phyloP scores from a whole-genome alignment of 2,329 filamentous ascomycete genomes.

The Diaporthe australafricana region DNA sequence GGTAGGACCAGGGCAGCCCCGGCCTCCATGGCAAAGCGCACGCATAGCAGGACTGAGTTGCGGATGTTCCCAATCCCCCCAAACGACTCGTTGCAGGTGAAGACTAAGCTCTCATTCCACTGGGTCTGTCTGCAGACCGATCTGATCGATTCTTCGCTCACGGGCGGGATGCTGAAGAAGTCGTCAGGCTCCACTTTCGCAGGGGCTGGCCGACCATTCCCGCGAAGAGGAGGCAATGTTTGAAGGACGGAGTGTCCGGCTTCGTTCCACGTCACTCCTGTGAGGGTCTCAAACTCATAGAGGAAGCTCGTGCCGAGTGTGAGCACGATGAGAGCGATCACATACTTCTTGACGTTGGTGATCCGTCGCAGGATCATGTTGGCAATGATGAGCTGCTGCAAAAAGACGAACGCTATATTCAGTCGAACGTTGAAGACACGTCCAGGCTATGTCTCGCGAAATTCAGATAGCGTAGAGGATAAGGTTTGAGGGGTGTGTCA shows the following conservation, averaged over 20 bases:
- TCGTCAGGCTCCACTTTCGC: not conserved
- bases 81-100: slow-evolving; percentile 32
- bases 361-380: not conserved
- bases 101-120: slow-evolving; percentile 21
- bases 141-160: slow-evolving; percentile 8
- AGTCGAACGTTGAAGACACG: not conserved
- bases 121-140: slow-evolving; percentile 11
- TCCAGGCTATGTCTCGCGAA: not conserved
- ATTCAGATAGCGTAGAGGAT: not conserved
- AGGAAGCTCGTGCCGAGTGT: not conserved
- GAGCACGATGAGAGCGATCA: not conserved
- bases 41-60: slow-evolving; percentile 24
- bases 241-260: slow-evolving; percentile 14
- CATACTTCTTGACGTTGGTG: not conserved
- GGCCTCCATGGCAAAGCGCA: slow-evolving; percentile 27
- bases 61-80: slow-evolving; percentile 29
- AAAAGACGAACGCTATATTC: no score
- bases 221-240: not conserved
- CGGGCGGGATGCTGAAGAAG: slow-evolving; percentile 3
- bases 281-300: slow-evolving; percentile 16
- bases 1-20: slow-evolving; percentile 21
- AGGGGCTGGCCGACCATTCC: not conserved
- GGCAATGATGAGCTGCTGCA: not conserved
- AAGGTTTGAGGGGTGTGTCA: not conserved
- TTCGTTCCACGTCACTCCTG: slow-evolving; percentile 3